These are phyloP conservation scores for Fragilaria crotonensis DNA, from an alignment of 108 stramenopile genomes.

Conservation along the genomic window DNA sequence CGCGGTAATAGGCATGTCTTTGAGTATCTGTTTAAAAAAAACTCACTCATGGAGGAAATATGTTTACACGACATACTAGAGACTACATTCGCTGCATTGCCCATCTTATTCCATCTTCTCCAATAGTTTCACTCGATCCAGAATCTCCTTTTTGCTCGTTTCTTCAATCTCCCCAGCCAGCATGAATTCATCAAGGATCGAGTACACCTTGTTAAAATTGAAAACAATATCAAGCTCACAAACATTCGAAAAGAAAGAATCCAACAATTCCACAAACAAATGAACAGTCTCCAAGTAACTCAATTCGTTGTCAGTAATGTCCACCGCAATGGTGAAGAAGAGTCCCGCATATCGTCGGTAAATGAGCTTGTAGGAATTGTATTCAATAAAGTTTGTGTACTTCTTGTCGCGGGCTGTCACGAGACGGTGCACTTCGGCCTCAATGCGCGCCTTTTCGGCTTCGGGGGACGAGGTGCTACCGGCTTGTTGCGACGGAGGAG, in stretches of 20 bases:
- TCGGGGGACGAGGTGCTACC: slow-evolving; percentile 37
- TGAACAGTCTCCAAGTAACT: slow-evolving; percentile 96
- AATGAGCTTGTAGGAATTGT: slow-evolving; percentile 97
- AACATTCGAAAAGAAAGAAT: slow-evolving; percentile 97
- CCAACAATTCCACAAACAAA: slow-evolving; percentile 98
- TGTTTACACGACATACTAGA: too few species aligned
- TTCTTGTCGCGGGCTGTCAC: slow-evolving; percentile 95
- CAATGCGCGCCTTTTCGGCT: slow-evolving; percentile 91
- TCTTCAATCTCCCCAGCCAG: slow-evolving; percentile 95
- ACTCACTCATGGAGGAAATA: too few species aligned
- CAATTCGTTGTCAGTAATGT: slow-evolving; percentile 97
- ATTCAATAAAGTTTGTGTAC: slow-evolving; percentile 99
- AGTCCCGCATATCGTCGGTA: slow-evolving; percentile 98
- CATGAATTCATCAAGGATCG: slow-evolving; percentile 98
- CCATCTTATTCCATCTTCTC: slow-evolving; percentile 82
- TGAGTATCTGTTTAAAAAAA: too few species aligned
- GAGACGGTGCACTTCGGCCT: slow-evolving; percentile 95
- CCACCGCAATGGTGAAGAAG: slow-evolving; percentile 98
- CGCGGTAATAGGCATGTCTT: too few species aligned
- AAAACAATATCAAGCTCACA: slow-evolving; percentile 99
- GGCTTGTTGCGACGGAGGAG: slow-evolving; percentile 42
- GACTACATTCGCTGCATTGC: slow-evolving; percentile 4
- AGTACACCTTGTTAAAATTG: slow-evolving; percentile 98
- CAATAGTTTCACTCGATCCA: slow-evolving; percentile 84
- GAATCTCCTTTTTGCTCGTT: slow-evolving; percentile 87